Conservation (phyloP, 1,284 basidiomycete genomes). For the Sphagnurus paluster region DNA sequence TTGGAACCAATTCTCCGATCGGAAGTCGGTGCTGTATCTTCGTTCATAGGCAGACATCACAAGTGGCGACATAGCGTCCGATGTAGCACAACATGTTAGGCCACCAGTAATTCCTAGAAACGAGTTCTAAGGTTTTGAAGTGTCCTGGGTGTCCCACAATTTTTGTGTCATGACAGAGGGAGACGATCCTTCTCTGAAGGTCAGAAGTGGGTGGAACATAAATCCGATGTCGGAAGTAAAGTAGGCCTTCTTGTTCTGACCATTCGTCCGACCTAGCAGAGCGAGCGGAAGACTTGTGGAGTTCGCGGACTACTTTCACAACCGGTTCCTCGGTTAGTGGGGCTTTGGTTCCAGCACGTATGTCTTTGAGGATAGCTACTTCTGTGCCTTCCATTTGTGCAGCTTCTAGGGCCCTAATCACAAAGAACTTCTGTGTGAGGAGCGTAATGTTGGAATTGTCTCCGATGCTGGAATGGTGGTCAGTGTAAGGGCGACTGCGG, state of each 20-base stretch:
- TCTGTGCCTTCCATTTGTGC: too few relatives aligned
- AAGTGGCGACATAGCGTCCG: conserved; percentile 29
- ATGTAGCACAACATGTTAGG: conserved; percentile 29
- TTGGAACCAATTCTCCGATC: conserved; percentile 34
- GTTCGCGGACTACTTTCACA: too few relatives aligned
- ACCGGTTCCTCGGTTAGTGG: too few relatives aligned
- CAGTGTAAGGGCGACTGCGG: too few relatives aligned
- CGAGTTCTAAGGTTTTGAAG: conserved; percentile 17
- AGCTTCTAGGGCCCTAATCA: conserved; percentile 22
- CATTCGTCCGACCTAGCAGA: too few relatives aligned
- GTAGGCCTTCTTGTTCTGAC: too few relatives aligned
- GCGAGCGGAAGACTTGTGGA: too few relatives aligned
- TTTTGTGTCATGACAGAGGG: conserved; percentile 25
- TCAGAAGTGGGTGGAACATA: conserved; percentile 34
- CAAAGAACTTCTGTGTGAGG: neutral
- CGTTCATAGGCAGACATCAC: conserved; percentile 29
- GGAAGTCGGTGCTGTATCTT: conserved; percentile 32
- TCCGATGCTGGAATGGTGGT: neutral
- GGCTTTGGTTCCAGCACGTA: too few relatives aligned
- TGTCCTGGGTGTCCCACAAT: conserved; percentile 30
- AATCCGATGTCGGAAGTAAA: conserved; percentile 18
- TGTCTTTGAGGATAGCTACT: too few relatives aligned
- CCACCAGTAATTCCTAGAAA: conserved; percentile 32
- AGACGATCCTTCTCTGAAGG: conserved; percentile 28
- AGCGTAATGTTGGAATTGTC: conserved; percentile 6